Evolutionary conservation across 805 yeast genomes (phyloP), one percentile per base, ranked within the genome.

Genomic region (Ogataea dorogensis): DNA sequence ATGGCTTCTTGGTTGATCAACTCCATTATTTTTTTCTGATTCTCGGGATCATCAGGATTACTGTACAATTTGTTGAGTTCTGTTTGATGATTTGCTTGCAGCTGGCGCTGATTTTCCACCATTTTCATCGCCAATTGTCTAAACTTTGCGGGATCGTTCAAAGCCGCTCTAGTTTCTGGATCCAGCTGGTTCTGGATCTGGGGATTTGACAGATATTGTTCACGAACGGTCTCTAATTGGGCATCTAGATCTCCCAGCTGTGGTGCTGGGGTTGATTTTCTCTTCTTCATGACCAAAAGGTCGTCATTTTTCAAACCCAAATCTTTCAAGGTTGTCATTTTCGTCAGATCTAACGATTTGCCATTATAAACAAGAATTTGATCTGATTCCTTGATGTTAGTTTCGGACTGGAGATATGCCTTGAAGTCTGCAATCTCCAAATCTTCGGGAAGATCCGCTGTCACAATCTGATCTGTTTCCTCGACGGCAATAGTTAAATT

Each of bases 351-450:
- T 22, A 85, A 47, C 5, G 59, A 50, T 17, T 62, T 61, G 40
- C 73, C 71, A 43, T 79, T 70, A 48, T 65, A 65, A 15, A 65
- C 54, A 30, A 86, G 49, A n/a, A 65, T 57, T 51, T 81, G 84
- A 11, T 61, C 49, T 0, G 54, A 49, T 4, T 71, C 61, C 8
- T 65, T 62, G 33, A 81, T 70, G 10, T 66, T 70, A 7, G 87
- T 71, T 51, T 86, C 95, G 1, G 81, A 77, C 42, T 80, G 81
- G 7, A 88, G 53, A 45, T 81, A 77, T 0, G 91, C 94, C 41
- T 75, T 70, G 46, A 89, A 71, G 55, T 88, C 96, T 10, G 58
- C 66, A 7, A 87, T 55, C 0, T 77, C 56, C 67, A 87, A 71
- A 10, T 80, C 82, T 1, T 64, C 73, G 4, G 86, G 73, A 4